These are phyloP conservation scores for Stramenopiles sp. DNA, from an alignment of 352 stramenopile species.

Conservation along the genomic window DNA sequence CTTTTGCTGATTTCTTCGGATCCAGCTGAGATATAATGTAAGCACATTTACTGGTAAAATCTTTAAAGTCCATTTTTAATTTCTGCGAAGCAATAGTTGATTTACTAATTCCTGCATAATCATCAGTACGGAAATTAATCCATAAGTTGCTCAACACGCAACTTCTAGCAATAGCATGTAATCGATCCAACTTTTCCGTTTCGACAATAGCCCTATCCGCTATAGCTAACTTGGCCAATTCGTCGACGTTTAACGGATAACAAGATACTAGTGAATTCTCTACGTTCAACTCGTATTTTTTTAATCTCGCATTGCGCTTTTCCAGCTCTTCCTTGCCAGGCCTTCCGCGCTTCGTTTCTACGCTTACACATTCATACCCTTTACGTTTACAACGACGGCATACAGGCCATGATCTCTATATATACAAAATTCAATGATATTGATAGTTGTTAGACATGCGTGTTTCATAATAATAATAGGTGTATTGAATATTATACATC, in stretches of 20 bases:
- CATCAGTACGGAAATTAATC: background rate
- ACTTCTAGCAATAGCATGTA: background rate
- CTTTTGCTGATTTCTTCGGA: background rate
- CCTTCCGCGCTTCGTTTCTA: background rate
- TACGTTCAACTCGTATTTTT: background rate
- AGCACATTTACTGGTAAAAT: background rate
- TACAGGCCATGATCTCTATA: background rate
- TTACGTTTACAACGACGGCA: background rate
- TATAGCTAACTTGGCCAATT: background rate
- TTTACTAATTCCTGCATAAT: background rate
- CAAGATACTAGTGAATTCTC: background rate
- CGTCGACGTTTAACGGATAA: background rate
- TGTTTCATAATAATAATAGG: background rate
- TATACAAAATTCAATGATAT: background rate
- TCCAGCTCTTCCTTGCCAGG: background rate
- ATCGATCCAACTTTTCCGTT: background rate
- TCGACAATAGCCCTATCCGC: background rate
- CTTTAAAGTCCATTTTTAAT: background rate
- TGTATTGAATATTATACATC: background rate
- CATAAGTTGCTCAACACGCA: background rate
- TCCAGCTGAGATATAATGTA: background rate
- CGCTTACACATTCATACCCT: background rate
- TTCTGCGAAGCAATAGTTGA: background rate
- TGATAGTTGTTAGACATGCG: background rate
- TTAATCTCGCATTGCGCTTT: background rate